phyloP scores from a whole-genome alignment of 2,329 filamentous ascomycete genomes.

The Verticillium albo-atrum region DNA sequence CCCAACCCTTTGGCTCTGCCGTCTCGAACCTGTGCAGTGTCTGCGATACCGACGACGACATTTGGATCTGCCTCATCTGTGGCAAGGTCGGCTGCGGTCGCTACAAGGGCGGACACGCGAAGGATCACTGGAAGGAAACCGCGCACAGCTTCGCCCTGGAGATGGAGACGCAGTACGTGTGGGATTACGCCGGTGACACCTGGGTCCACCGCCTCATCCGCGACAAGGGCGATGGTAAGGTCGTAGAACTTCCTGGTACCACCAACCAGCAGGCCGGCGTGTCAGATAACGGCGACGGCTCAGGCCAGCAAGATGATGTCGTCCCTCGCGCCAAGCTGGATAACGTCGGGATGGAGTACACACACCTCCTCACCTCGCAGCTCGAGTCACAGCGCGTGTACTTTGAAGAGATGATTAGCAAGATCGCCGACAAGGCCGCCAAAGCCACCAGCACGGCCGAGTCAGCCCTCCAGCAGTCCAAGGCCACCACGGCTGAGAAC shows the following conservation, averaged over 20 bases:
- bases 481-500: slow-evolving; percentile 40
- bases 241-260: slow-evolving; percentile 77
- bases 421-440: slow-evolving; percentile 83
- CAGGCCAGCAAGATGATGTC: slow-evolving; percentile 47
- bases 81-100: slow-evolving; percentile 89
- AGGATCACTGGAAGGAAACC: slow-evolving; percentile 87
- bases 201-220: slow-evolving; percentile 96
- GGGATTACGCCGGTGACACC: slow-evolving; percentile 94
- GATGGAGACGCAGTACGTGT: slow-evolving; percentile 88
- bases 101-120: slow-evolving; percentile 91
- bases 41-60: slow-evolving; percentile 74
- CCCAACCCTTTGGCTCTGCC: slow-evolving; percentile 53
- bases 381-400: slow-evolving; percentile 90
- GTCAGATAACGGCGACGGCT: slow-evolving; percentile 15
- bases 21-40: slow-evolving; percentile 71
- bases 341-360: slow-evolving; percentile 89
- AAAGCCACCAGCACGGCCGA: slow-evolving; percentile 67
- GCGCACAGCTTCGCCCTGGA: slow-evolving; percentile 91
- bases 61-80: slow-evolving; percentile 95
- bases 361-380: slow-evolving; percentile 86
- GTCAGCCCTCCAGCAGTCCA: slow-evolving; percentile 48
- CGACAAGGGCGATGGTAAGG: slow-evolving; percentile 86
- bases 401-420: slow-evolving; percentile 87
- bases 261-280: slow-evolving; percentile 15
- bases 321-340: slow-evolving; percentile 67